Percentiles rank a stretch among this genome's conserved stretches.
These are phyloP conservation scores for Firmiana major DNA, from an alignment of 345 rosid genomes.

Conservation along the genomic window DNA sequence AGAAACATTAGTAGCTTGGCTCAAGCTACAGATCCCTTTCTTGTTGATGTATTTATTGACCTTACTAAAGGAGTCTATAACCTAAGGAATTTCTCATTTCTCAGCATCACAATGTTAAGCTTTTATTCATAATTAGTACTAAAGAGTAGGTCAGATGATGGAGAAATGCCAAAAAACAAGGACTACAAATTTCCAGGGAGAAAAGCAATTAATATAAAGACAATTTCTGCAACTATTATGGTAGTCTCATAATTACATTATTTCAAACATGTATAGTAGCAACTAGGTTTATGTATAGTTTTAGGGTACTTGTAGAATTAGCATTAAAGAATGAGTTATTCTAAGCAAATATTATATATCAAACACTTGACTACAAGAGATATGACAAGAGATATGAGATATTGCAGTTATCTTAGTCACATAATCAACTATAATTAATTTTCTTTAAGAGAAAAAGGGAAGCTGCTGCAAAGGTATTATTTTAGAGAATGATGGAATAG, in stretches of 20 bases:
- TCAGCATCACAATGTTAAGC: neutral
- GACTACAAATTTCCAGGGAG: neutral
- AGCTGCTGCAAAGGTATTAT: neutral
- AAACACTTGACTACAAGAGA: neutral
- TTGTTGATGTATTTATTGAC: neutral
- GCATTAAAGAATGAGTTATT: neutral
- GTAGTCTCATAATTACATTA: neutral
- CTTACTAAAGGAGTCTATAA: neutral
- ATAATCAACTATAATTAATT: neutral
- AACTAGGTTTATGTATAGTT: neutral
- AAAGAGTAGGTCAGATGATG: neutral
- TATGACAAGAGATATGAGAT: too few relatives aligned
- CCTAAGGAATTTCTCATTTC: neutral
- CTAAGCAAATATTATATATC: neutral
- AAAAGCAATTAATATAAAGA: neutral
- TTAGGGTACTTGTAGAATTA: neutral
- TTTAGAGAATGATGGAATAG: conserved; percentile 30
- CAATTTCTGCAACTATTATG: neutral
- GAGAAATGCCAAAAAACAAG: neutral
- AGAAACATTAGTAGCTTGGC: neutral
- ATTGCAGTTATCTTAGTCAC: neutral
- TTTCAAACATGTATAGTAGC: neutral
- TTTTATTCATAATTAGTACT: neutral
- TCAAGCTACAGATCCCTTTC: neutral
- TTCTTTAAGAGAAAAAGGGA: neutral